Conservation (phyloP, 164 flowering plant genomes). For the Vitis labrusca region DNA sequence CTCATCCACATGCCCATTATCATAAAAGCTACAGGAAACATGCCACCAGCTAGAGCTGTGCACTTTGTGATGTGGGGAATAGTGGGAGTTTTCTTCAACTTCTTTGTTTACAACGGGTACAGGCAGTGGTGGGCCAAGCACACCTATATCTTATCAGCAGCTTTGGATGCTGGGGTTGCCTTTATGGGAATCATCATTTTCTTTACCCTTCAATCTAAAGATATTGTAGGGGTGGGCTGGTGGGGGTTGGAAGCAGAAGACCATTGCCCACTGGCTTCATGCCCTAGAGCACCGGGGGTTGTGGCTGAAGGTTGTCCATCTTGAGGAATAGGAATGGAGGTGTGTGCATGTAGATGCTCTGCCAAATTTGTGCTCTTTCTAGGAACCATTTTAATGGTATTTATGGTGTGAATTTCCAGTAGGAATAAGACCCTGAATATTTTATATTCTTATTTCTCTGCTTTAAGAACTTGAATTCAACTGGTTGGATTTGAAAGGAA, state of each 20-base stretch:
- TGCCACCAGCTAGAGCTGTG: slow-evolving; percentile 62
- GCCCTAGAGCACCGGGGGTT: slow-evolving; percentile 72
- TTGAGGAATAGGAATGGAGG: not conserved
- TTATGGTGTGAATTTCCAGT: no score
- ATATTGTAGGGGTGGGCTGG: slow-evolving; percentile 49
- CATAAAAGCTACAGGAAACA: slow-evolving; percentile 25
- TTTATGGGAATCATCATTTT: slow-evolving; percentile 47
- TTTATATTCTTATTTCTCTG: no score
- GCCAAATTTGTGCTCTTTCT: no score
- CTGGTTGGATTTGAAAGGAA: no score
- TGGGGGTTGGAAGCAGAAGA: slow-evolving; percentile 56
- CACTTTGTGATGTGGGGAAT: slow-evolving; percentile 50
- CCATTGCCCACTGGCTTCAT: slow-evolving; percentile 58
- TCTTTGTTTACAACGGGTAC: slow-evolving; percentile 39
- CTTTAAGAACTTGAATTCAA: no score
- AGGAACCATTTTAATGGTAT: no score
- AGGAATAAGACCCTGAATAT: no score
- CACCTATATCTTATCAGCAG: slow-evolving; percentile 66
- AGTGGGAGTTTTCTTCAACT: slow-evolving; percentile 57
- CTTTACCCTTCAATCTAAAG: slow-evolving; percentile 39
- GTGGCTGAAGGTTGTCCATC: slow-evolving; percentile 62
- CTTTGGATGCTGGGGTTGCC: slow-evolving; percentile 72
- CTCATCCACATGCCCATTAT: slow-evolving; percentile 65
- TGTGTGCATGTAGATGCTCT: no score
- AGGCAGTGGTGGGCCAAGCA: slow-evolving; percentile 83